These are phyloP conservation scores for Neurospora cerealis DNA, from an alignment of 495 filamentous ascomycete species.

Conservation along the genomic window DNA sequence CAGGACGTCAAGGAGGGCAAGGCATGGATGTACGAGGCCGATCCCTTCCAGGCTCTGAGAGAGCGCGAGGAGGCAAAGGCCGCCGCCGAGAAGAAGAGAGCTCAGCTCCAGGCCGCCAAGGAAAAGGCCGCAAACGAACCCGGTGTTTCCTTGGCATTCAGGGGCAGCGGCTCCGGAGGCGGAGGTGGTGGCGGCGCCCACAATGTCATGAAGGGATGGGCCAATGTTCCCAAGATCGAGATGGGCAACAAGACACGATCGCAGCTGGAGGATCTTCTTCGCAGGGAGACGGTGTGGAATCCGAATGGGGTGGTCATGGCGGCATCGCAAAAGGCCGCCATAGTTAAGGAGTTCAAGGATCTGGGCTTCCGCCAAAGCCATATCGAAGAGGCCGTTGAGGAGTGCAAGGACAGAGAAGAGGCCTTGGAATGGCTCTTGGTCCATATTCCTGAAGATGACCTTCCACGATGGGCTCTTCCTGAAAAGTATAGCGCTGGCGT, in stretches of 20 bases:
- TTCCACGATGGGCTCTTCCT: conserved; percentile 81
- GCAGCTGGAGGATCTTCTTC: conserved; percentile 67
- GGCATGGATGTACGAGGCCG: conserved; percentile 90
- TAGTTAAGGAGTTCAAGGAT: conserved; percentile 62
- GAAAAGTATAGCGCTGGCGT: conserved; percentile 84
- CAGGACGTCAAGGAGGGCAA: conserved; percentile 65
- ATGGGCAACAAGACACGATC: conserved; percentile 71
- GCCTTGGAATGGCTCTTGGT: conserved; percentile 85
- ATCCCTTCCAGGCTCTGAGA: conserved; percentile 73
- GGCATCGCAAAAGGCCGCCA: conserved; percentile 39
- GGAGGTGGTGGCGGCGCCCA: conserved; percentile 9
- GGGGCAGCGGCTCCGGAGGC: conserved; percentile 21
- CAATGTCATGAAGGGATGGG: conserved; percentile 62
- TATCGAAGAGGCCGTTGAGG: conserved; percentile 73
- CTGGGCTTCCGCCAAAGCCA: conserved; percentile 83
- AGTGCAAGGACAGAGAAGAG: conserved; percentile 90
- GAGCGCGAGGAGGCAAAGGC: conserved; percentile 69
- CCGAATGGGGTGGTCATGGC: conserved; percentile 58
- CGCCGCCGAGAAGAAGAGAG: conserved; percentile 60
- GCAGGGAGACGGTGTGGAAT: conserved; percentile 78
- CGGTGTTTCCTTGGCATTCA: conserved; percentile 29
- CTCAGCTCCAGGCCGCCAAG: conserved; percentile 48
- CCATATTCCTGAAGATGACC: conserved; percentile 92
- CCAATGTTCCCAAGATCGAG: conserved; percentile 76
- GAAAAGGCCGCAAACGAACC: conserved; percentile 52